Base-by-base conservation (phyloP, 148 eudicot genomes). In the Dysphania ambrosioides region DNA sequence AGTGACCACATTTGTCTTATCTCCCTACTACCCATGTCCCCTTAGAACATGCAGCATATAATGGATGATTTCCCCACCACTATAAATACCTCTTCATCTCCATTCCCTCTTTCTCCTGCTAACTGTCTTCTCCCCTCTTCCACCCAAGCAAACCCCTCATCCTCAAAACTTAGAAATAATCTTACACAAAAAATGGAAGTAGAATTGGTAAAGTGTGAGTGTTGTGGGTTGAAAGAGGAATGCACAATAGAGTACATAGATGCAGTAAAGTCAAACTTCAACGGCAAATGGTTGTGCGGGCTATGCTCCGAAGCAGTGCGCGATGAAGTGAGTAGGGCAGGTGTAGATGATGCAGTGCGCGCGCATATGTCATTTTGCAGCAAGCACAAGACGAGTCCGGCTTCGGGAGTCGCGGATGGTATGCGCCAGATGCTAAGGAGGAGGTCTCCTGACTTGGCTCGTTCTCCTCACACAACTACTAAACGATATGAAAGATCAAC, bases 221-320 rank as follows among this genome's bases (percentile, higher is more conserved):
- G 97, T 38, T 91, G 97, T 77, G 93, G 91, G 44, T 42, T 91
- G 42, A 89, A 84, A 75, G 97, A 91, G 70, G 97, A 91, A 15
- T 91, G 97, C 80, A 91, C 97, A 9, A 79, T 67, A 51, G 91
- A 87, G 35, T 91, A 89, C 77, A 91, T 91, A 15, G 84, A 64
- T 8, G 82, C 80, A 6, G 91, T 91, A 35, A 87, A 89, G 76
- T 79, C 86, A 5, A 83, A 86, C n/a, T 91, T 91, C 66, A 83
- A 86, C 7, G 97, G 90, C 0, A 91, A 89, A 79, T 91, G 97
- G 93, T 84, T 91, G 6, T 91, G 97, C 56, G 97, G 97, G 72
- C 35, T 91, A 60, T 91, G 97, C 70, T 87, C 93, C 0, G 97
- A 89, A 63, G 93, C 93, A 0, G 97, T 91, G 0, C 79, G 86